Percentiles rank a stretch among this genome's conserved stretches.
Evolutionary conservation across 1,284 basidiomycete genomes (phyloP).

Genomic region (Gastroboletus turbinatus): DNA sequence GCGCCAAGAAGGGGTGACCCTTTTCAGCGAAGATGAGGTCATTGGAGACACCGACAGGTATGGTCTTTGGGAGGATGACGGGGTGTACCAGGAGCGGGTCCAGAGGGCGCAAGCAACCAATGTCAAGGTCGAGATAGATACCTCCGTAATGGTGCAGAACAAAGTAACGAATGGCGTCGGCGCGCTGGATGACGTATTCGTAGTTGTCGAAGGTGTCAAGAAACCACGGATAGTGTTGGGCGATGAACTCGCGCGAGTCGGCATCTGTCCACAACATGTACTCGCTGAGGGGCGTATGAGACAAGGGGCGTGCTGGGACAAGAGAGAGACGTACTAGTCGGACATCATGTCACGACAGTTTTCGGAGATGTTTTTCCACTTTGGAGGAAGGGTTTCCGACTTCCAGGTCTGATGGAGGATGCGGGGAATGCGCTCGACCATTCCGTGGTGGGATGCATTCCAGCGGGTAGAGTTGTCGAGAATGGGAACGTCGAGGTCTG

Average conservation of each 20-base stretch:
- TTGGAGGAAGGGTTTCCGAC: slow-evolving; percentile 79
- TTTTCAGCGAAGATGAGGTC: slow-evolving; percentile 94
- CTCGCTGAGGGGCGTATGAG: slow-evolving; percentile 53
- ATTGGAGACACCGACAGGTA: slow-evolving; percentile 96
- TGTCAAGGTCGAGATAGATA: slow-evolving; percentile 95
- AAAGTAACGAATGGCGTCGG: slow-evolving; percentile 98
- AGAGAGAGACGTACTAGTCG: slow-evolving; percentile 78
- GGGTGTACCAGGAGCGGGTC: slow-evolving; percentile 89
- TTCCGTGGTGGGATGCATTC: slow-evolving; percentile 59
- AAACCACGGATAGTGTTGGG: slow-evolving; percentile 88
- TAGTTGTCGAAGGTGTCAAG: slow-evolving; percentile 92
- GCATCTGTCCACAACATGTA: slow-evolving; percentile 99
- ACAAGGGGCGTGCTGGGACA: slow-evolving; percentile 16
- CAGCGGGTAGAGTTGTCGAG: slow-evolving; percentile 50
- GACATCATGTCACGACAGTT: slow-evolving; percentile 87
- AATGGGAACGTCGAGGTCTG: slow-evolving; percentile 74
- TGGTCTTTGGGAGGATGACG: slow-evolving; percentile 91
- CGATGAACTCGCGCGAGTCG: slow-evolving; percentile 86
- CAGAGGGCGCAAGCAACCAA: slow-evolving; percentile 89
- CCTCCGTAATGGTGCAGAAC: slow-evolving; percentile 95
- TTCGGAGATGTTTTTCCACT: slow-evolving; percentile 81
- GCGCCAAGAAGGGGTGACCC: slow-evolving; percentile 86
- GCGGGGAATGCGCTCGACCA: slow-evolving; percentile 79
- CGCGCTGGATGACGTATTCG: slow-evolving; percentile 92
- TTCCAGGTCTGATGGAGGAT: slow-evolving; percentile 99